These are phyloP conservation scores for Arthrobotrys sphaeroides DNA, from an alignment of 2,329 filamentous ascomycete species.

Conservation along the genomic window DNA sequence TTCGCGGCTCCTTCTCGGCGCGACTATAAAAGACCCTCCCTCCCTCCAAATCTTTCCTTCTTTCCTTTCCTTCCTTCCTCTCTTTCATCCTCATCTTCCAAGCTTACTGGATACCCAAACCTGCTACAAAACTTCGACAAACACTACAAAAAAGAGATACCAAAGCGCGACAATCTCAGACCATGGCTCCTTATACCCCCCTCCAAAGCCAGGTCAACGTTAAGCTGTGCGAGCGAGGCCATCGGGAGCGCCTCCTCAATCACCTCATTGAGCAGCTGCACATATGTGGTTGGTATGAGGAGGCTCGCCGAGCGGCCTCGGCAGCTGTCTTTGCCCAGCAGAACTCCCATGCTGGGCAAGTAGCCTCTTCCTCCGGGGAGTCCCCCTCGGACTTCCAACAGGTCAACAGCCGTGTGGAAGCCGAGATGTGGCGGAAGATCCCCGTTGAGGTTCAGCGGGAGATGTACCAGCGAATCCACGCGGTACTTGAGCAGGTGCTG, in stretches of 20 bases:
- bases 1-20: background rate
- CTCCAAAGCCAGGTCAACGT: conserved; percentile 41
- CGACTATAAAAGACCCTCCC: background rate
- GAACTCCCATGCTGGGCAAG: conserved; percentile 14
- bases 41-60: background rate
- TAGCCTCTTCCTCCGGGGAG: conserved; percentile 33
- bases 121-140: background rate
- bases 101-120: background rate
- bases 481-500: conserved; percentile 33
- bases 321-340: conserved; percentile 39
- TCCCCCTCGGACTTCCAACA: conserved; percentile 46
- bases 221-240: conserved; percentile 40
- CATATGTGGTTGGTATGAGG: conserved; percentile 49
- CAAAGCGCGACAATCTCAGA: background rate
- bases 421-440: conserved; percentile 48
- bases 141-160: background rate
- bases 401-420: conserved; percentile 29
- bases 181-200: conserved; percentile 42
- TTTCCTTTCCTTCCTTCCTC: background rate
- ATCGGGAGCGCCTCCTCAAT: conserved; percentile 42
- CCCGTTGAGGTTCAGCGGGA: conserved; percentile 47
- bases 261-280: conserved; percentile 49
- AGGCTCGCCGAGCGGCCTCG: conserved; percentile 31
- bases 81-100: background rate
- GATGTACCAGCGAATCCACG: conserved; percentile 43